phyloP scores from a whole-genome alignment of 2,329 filamentous ascomycete species.

The Aureobasidium sp. region DNA sequence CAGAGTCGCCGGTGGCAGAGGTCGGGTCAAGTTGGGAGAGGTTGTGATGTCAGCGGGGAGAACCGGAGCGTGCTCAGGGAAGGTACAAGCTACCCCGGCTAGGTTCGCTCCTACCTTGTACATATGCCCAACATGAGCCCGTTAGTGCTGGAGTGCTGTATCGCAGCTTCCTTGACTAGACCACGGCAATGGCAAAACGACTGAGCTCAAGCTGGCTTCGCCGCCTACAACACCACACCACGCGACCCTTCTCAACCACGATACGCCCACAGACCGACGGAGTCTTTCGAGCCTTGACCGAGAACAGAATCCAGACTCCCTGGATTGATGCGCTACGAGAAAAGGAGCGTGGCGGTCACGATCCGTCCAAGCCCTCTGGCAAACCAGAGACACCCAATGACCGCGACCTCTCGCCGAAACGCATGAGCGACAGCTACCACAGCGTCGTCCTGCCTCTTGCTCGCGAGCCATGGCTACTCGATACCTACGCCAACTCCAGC shows the following conservation, averaged over 20 bases:
- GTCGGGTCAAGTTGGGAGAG: not conserved
- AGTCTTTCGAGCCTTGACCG: conserved; percentile 54
- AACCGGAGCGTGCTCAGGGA: not conserved
- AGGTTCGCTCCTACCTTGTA: not conserved
- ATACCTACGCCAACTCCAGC: conserved; percentile 69
- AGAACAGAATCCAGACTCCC: conserved; percentile 56
- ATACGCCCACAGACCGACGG: conserved; percentile 42
- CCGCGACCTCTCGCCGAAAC: conserved; percentile 57
- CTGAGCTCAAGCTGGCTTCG: not conserved
- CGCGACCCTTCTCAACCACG: not conserved
- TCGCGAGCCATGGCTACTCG: conserved; percentile 68
- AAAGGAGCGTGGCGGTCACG: conserved; percentile 37
- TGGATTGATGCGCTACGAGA: conserved; percentile 60
- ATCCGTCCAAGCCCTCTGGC: conserved; percentile 26
- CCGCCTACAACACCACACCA: not conserved
- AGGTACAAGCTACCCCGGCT: not conserved
- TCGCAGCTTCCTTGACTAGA: not conserved
- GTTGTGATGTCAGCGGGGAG: conserved; percentile 13
- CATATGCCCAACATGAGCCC: not conserved
- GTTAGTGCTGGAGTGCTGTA: not conserved
- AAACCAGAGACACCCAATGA: conserved; percentile 35
- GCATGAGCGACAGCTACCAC: conserved; percentile 66
- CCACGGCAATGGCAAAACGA: conserved; percentile 2
- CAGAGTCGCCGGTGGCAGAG: not conserved
- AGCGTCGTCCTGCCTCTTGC: conserved; percentile 62